These are phyloP conservation scores for Leishmania major DNA, from an alignment of 208 protist species.

Conservation along the genomic window DNA sequence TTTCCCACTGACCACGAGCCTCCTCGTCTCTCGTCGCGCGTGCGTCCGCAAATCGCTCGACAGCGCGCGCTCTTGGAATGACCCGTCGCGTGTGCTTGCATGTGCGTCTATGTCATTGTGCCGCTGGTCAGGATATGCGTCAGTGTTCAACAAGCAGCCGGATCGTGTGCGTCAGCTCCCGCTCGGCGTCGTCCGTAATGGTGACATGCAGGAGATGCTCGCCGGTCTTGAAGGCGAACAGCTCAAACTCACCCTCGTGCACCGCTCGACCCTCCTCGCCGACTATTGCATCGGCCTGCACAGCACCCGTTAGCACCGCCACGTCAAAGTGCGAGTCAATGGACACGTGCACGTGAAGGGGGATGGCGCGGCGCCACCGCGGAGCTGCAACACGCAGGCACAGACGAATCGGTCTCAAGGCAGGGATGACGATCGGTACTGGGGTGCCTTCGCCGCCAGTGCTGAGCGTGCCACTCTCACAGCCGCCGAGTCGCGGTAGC, in stretches of 20 bases:
- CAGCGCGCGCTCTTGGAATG: neutral
- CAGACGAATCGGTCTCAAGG: slow-evolving; percentile 58
- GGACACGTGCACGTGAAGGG: slow-evolving; percentile 56
- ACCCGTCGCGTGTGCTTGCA: neutral
- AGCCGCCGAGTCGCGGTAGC: neutral
- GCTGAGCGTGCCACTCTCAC: neutral
- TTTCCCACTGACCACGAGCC: neutral
- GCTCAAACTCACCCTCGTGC: slow-evolving; percentile 65
- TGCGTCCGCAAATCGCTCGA: neutral
- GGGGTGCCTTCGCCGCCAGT: slow-evolving; percentile 1
- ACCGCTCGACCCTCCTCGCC: slow-evolving; percentile 41
- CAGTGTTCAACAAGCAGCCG: slow-evolving; percentile 49
- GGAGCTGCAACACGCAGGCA: slow-evolving; percentile 50
- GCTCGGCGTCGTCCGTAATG: slow-evolving; percentile 53
- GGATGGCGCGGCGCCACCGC: slow-evolving; percentile 64
- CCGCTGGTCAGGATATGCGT: slow-evolving; percentile 3
- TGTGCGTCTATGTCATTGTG: neutral
- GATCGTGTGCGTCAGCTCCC: slow-evolving; percentile 66
- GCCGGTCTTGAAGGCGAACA: slow-evolving; percentile 81
- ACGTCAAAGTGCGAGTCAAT: slow-evolving; percentile 73
- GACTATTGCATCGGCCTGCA: slow-evolving; percentile 47
- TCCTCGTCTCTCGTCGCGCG: neutral
- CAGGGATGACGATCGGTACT: slow-evolving; percentile 49
- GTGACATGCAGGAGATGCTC: slow-evolving; percentile 66
- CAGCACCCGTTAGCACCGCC: slow-evolving; percentile 66